Evolutionary conservation across 768 basidiomycete genomes (phyloP), one percentile per base, ranked within the genome.

Genomic region (Termitomyces titanicus): DNA sequence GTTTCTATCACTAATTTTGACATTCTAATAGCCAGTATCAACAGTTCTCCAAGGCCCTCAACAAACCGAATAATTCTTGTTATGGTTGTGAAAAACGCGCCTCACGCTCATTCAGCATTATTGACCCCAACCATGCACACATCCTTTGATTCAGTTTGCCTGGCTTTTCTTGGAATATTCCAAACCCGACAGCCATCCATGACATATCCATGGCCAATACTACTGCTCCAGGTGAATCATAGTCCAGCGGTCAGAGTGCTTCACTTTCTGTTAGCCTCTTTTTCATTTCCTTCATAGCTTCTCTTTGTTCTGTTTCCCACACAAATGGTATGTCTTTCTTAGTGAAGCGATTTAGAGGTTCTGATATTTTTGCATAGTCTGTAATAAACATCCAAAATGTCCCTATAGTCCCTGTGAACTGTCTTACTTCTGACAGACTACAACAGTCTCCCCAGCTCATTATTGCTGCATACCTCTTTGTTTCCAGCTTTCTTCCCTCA

Each of bases 131-230:
- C 13, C 17, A 27, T 9, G 38, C 38, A 31, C 37, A 51, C 3
- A 17, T 29, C 10, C 25, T 10, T 3, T 13, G n/a, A 17, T 67
- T 63, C 7, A 77, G 64, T 0, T 76, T 48, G 4, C 61, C 34
- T n/a, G 59, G 60, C 12, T 78, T 67, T 48, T 73, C 54, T 10
- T 72, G 52, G 56, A 54, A 68, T 24, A 69, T 71, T 38, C 60
- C 61, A 38, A 37, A 49, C 29, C 34, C 29, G 3, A 47, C 17
- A 18, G 53, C 50, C 34, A 33, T 54, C 51, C 51, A 46, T 10
- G 42, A 42, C 1, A 42, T 50, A 5, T 50, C 37, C 7, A 50
- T 37, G 0, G 25, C 12, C 0, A 50, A 10, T 3, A 50, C n/a
- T 9, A 50, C 37, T 5, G 20, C 24, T 3, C 24, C 37, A 5